Percentiles rank a stretch among this genome's conserved stretches.
Conservation (phyloP, 306 rosid species). For the Ceratonia siliqua region DNA sequence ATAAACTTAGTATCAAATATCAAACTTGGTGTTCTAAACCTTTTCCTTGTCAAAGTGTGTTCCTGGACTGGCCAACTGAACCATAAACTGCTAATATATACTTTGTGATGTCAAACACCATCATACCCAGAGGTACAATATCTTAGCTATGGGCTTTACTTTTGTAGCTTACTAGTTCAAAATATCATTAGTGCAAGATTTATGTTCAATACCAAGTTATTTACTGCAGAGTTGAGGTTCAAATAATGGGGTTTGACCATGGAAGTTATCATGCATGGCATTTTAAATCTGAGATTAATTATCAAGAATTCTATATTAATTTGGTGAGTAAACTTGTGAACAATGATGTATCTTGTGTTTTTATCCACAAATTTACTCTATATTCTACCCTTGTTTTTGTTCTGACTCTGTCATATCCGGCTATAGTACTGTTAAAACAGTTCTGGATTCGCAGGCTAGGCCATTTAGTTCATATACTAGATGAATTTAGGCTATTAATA, state of each 20-base stretch:
- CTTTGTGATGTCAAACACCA: background rate
- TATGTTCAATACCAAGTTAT: background rate
- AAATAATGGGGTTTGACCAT: background rate
- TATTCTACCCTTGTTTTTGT: background rate
- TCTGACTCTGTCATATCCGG: background rate
- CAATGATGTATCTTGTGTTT: background rate
- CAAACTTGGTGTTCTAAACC: background rate
- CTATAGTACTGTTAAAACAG: too few relatives aligned
- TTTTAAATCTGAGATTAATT: background rate
- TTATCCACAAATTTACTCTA: background rate
- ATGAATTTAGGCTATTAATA: background rate
- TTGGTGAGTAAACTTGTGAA: background rate
- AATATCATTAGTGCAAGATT: background rate
- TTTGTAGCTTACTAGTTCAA: background rate
- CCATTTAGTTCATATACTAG: too few relatives aligned
- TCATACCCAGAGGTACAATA: background rate
- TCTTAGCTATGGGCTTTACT: background rate
- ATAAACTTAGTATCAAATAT: background rate
- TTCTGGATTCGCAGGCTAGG: too few relatives aligned
- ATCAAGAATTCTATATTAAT: too few relatives aligned
- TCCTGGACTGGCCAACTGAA: background rate
- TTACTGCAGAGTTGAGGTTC: background rate
- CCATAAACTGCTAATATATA: background rate
- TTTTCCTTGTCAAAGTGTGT: background rate
- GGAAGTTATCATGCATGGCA: conserved; percentile 12